These are phyloP conservation scores for Xylaria sp. DNA, from an alignment of 2,329 filamentous ascomycete genomes.

Conservation along the genomic window DNA sequence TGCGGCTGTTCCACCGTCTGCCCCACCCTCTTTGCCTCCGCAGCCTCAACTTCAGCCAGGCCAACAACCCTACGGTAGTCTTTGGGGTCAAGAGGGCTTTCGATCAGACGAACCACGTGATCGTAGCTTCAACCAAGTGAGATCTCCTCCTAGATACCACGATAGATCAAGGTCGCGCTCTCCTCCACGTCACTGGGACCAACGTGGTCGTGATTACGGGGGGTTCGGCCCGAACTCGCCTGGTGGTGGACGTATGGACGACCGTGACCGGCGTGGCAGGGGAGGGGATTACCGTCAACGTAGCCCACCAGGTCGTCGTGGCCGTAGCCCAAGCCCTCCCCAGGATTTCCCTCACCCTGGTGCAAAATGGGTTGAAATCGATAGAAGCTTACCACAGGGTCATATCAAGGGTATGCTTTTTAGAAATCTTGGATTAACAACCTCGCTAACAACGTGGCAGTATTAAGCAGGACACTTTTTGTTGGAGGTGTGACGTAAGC, in stretches of 20 bases:
- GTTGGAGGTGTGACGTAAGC: constrained; percentile 93
- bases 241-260: constrained; percentile 67
- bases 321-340: constrained; percentile 69
- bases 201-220: constrained; percentile 72
- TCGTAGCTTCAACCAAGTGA: constrained; percentile 65
- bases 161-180: constrained; percentile 82
- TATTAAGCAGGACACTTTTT: constrained; percentile 93
- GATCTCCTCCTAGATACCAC: constrained; percentile 69
- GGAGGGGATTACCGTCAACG: constrained; percentile 85
- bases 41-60: constrained; percentile 49
- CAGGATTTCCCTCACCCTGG: constrained; percentile 50
- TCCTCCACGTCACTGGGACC: constrained; percentile 77
- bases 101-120: constrained; percentile 64
- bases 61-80: constrained; percentile 56
- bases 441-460: constrained; percentile 52
- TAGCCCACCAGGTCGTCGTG: constrained; percentile 77
- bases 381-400: constrained; percentile 76
- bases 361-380: constrained; percentile 81
- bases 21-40: constrained; percentile 47
- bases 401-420: constrained; percentile 74
- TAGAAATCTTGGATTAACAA: neutral
- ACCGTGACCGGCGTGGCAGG: constrained; percentile 64
- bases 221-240: constrained; percentile 78
- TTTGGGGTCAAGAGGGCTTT: constrained; percentile 52
- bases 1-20: constrained; percentile 46